phyloP scores from a whole-genome alignment of 768 basidiomycete species.

The Suillus placidus region DNA sequence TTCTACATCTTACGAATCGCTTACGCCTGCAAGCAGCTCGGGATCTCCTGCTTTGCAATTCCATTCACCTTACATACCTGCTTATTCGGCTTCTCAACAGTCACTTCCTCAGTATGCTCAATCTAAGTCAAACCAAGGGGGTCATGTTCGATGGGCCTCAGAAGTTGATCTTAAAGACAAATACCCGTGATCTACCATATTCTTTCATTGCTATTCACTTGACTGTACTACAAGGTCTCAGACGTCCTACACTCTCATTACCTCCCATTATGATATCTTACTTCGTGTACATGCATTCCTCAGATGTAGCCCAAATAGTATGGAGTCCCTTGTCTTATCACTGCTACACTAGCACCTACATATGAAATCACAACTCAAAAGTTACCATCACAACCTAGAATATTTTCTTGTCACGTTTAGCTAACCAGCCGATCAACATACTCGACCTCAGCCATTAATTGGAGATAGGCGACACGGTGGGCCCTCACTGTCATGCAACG shows the following conservation, averaged over 20 bases:
- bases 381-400: slow-evolving; percentile 5
- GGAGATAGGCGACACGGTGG: background rate
- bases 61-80: background rate
- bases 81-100: slow-evolving; percentile 8
- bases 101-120: slow-evolving; percentile 8
- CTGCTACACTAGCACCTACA: background rate
- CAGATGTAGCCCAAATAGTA: background rate
- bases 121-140: slow-evolving; percentile 7
- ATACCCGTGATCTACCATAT: background rate
- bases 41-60: slow-evolving; percentile 8
- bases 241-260: background rate
- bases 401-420: background rate
- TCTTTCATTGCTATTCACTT: too few relatives aligned
- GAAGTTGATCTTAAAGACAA: slow-evolving; percentile 13
- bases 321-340: background rate
- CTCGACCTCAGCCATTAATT: background rate
- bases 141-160: slow-evolving; percentile 28
- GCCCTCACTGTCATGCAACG: slow-evolving; percentile 28
- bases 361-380: slow-evolving; percentile 4
- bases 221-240: slow-evolving; percentile 2
- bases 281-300: background rate
- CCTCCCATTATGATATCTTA: background rate
- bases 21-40: slow-evolving; percentile 11
- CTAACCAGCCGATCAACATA: background rate
- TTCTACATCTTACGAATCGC: slow-evolving; percentile 8